These are phyloP conservation scores for Penicillium sp. DNA, from an alignment of 2,329 filamentous ascomycete species.

Conservation along the genomic window DNA sequence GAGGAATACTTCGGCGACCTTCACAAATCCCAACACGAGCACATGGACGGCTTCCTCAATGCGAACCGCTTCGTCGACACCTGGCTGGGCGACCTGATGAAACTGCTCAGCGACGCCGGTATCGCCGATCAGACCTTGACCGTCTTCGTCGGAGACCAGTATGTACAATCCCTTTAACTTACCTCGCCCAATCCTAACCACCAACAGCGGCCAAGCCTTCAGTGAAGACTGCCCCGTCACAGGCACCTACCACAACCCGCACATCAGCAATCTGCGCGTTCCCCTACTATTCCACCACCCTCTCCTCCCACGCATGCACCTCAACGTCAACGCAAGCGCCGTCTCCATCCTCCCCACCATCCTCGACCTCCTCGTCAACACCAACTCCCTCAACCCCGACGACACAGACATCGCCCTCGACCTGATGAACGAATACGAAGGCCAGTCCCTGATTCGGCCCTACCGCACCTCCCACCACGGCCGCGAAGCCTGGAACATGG, in stretches of 20 bases:
- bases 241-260: conserved; percentile 29
- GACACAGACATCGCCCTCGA: conserved; percentile 38
- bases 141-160: conserved; percentile 27
- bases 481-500: conserved; percentile 35
- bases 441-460: conserved; percentile 48
- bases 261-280: conserved; percentile 24
- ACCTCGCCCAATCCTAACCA: not conserved
- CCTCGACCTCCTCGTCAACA: conserved; percentile 47
- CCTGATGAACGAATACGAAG: conserved; percentile 49
- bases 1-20: conserved; percentile 4
- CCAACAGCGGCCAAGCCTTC: conserved; percentile 20
- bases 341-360: conserved; percentile 43
- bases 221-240: conserved; percentile 22
- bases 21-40: conserved; percentile 7
- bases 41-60: conserved; percentile 24
- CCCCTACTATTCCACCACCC: conserved; percentile 26
- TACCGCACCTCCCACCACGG: conserved; percentile 38
- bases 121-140: conserved; percentile 25
- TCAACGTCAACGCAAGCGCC: conserved; percentile 22
- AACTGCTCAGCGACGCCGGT: conserved; percentile 19
- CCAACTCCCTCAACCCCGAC: conserved; percentile 39
- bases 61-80: conserved; percentile 19
- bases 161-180: not conserved
- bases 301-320: conserved; percentile 33
- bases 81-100: conserved; percentile 13